phyloP scores from a whole-genome alignment of 495 filamentous ascomycete genomes.

The Echria macrotheca region DNA sequence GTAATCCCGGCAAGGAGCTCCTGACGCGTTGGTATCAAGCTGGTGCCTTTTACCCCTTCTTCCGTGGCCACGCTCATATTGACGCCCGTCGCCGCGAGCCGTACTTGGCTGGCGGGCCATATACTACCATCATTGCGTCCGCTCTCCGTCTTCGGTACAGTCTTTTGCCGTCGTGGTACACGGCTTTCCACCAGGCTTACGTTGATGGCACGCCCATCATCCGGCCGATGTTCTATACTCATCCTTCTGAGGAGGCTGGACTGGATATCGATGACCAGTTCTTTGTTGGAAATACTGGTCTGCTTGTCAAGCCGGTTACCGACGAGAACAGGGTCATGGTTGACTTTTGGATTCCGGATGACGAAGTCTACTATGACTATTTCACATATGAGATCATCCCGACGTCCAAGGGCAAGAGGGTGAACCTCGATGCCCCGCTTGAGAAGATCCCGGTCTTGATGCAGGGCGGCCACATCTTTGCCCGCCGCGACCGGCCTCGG shows the following conservation, averaged over 20 bases:
- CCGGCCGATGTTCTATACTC: slow-evolving; percentile 84
- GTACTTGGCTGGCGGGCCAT: slow-evolving; percentile 79
- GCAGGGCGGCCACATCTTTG: slow-evolving; percentile 87
- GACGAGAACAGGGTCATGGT: slow-evolving; percentile 64
- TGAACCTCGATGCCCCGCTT: slow-evolving; percentile 69
- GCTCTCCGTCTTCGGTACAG: slow-evolving; percentile 85
- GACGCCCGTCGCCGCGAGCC: slow-evolving; percentile 92
- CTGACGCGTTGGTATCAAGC: slow-evolving; percentile 94
- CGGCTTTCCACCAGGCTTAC: slow-evolving; percentile 85
- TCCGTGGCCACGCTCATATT: slow-evolving; percentile 96
- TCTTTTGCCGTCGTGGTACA: slow-evolving; percentile 92
- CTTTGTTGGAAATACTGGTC: slow-evolving; percentile 78
- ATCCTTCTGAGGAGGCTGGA: slow-evolving; percentile 79
- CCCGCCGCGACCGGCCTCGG: slow-evolving; percentile 80
- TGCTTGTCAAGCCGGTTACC: slow-evolving; percentile 84
- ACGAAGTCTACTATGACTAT: slow-evolving; percentile 89
- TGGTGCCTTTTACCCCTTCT: slow-evolving; percentile 97
- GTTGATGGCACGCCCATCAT: slow-evolving; percentile 80
- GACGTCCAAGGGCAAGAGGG: slow-evolving; percentile 56
- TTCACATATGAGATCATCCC: slow-evolving; percentile 73
- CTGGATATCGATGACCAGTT: slow-evolving; percentile 90
- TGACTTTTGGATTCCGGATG: slow-evolving; percentile 80
- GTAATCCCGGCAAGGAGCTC: slow-evolving; percentile 87
- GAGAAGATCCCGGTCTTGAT: slow-evolving; percentile 84
- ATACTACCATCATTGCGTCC: slow-evolving; percentile 77